Base-by-base conservation (phyloP, 306 rosid species). In the Acacia confusa region DNA sequence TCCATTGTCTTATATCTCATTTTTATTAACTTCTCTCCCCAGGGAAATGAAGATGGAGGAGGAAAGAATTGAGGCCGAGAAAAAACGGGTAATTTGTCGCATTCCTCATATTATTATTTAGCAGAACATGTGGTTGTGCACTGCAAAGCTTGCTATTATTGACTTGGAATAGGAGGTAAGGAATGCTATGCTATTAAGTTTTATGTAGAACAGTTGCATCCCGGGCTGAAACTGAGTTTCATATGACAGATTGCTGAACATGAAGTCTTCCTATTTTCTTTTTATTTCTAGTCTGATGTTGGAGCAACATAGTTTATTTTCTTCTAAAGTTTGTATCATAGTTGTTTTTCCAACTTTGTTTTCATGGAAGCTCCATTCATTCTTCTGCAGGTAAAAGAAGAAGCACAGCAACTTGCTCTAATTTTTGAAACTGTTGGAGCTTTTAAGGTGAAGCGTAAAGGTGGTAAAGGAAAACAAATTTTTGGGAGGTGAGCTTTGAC, bases 11-110 rank as follows among this genome's bases (percentile, higher is more conserved):
- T 75, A 17, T 45, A 80, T 84, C 81, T 84, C 65, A 61, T 64
- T 67, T 45, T 82, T 85, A 70, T 55, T 53, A 55, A 47, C 64
- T 75, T 70, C 48, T 73, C 82, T 76, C 72, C 78, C 30, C 82
- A 95, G 99, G 92, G 97, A 93, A 88, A 90, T 95, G 95, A 90
- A 79, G 90, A 41, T 90, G 75, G 97, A 93, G 80, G 97, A 93
- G 15, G 97, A 92, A 86, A 93, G 99, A 89, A 95, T 95, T 72
- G 99, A 95, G 78, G 96, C 99, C 13, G 98, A 95, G 92, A 95
- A 93, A 81, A 86, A 70, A 67, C 82, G 97, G 97, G 99, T 95
- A 93, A 84, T 61, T 82, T 75, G 53, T 70, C 76, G 48, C 47
- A 44, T 32, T 43, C 38, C 7, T 76, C 16, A n/a, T 30, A 50